phyloP scores from a whole-genome alignment of 2,329 filamentous ascomycete genomes.

The Lasiodiplodia gonubiensis region DNA sequence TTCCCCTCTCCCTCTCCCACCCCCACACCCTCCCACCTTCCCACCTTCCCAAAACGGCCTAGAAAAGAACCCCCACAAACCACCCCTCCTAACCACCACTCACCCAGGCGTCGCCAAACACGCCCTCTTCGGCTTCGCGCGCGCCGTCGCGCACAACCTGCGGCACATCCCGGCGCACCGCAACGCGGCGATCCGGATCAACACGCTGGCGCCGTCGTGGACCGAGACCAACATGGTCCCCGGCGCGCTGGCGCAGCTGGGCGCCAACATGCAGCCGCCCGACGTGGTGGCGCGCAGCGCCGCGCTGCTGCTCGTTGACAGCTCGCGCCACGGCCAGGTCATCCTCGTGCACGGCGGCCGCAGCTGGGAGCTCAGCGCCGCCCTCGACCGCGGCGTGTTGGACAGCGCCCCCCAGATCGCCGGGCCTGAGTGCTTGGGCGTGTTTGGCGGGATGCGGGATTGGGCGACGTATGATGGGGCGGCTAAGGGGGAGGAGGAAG shows the following conservation, averaged over 20 bases:
- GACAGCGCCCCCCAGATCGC: background rate
- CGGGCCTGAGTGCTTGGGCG: background rate
- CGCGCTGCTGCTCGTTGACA: constrained; percentile 38
- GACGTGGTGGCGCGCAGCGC: constrained; percentile 39
- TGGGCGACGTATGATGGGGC: background rate
- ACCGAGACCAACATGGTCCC: constrained; percentile 39
- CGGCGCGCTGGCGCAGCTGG: constrained; percentile 31
- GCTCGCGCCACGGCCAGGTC: constrained; percentile 37
- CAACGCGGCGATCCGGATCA: constrained; percentile 41
- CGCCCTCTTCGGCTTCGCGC: constrained; percentile 40
- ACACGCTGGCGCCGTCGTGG: constrained; percentile 42
- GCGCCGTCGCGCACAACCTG: constrained; percentile 35
- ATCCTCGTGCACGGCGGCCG: constrained; percentile 36
- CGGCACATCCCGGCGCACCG: constrained; percentile 38
- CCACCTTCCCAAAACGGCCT: no score
- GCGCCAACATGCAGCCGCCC: constrained; percentile 46
- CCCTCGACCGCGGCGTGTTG: constrained; percentile 28
- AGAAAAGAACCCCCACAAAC: background rate
- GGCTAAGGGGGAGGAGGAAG: background rate
- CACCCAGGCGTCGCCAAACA: constrained; percentile 41
- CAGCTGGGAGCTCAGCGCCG: constrained; percentile 37
- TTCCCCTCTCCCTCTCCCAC: no score
- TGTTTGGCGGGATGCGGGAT: background rate
- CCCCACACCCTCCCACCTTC: background rate
- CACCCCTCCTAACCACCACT: background rate